These are phyloP conservation scores for Dactylella cylindrospora DNA, from an alignment of 2,329 filamentous ascomycete genomes.

Conservation along the genomic window DNA sequence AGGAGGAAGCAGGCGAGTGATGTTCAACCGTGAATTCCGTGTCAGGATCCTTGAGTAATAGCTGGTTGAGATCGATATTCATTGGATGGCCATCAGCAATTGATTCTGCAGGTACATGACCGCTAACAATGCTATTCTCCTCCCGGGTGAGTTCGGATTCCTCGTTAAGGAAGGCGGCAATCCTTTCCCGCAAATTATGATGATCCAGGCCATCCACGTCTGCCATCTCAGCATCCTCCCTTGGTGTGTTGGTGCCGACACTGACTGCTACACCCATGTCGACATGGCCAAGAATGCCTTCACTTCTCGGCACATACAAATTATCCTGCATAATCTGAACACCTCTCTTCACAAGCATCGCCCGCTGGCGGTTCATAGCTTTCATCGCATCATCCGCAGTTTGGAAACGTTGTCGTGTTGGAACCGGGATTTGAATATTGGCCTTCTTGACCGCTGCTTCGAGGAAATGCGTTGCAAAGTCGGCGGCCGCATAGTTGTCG, in stretches of 20 bases:
- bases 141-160: slow-evolving; percentile 33
- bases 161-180: slow-evolving; percentile 43
- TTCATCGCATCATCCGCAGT: slow-evolving; percentile 42
- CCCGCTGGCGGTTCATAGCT: slow-evolving; percentile 27
- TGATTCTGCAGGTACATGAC: slow-evolving; percentile 16
- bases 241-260: slow-evolving; percentile 35
- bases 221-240: slow-evolving; percentile 31
- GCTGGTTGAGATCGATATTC: slow-evolving; percentile 35
- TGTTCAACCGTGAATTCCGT: slow-evolving; percentile 29
- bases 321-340: slow-evolving; percentile 44
- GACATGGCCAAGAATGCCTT: slow-evolving; percentile 34
- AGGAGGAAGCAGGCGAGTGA: slow-evolving; percentile 38
- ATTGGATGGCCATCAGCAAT: slow-evolving; percentile 26
- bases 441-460: slow-evolving; percentile 87
- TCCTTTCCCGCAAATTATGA: slow-evolving; percentile 29
- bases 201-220: slow-evolving; percentile 21
- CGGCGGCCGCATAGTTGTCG: slow-evolving; percentile 89
- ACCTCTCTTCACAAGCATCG: slow-evolving; percentile 32
- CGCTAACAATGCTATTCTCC: slow-evolving; percentile 23
- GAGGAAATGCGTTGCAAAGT: slow-evolving; percentile 93
- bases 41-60: slow-evolving; percentile 42
- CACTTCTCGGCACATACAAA: slow-evolving; percentile 36
- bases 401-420: slow-evolving; percentile 44
- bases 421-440: slow-evolving; percentile 68
- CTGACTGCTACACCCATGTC: slow-evolving; percentile 41